Evolutionary conservation across 768 basidiomycete species (phyloP), one percentile per base, ranked within the genome.

Genomic region (Leccinum pellstonianum): DNA sequence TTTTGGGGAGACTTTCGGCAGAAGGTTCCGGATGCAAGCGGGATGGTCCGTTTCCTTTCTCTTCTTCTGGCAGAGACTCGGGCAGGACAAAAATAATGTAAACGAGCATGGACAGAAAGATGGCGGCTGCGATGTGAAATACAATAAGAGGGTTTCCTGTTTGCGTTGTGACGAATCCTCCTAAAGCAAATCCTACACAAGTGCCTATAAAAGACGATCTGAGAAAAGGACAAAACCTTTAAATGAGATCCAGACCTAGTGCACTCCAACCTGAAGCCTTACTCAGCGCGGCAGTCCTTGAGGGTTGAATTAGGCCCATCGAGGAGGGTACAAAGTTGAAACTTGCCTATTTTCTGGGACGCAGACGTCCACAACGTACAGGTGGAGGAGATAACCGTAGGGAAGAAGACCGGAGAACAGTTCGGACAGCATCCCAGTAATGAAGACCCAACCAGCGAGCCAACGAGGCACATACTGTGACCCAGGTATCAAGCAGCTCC

Each of bases 301-400:
- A 27, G 31, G 10, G 35, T 31, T 14, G 3, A 4, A 51, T 73
- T 14, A 70, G 61, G 43, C 14, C 1, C 19, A 9, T 51, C 4
- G 41, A 35, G 11, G 7, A 27, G 10, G 50, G 35, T 5, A 9
- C 7, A 8, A 43, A 3, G 5, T 54, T 12, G 12, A 6, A 46
- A 51, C 52, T 17, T 41, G 69, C 74, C 72, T 68, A 12, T 64
- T 53, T 17, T 76, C 70, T 19, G 61, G 62, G 6, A 29, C 21
- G 2, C 68, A 67, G 5, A 66, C 48, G 17, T 75, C 74, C 14
- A 75, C 62, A n/a, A 72, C 51, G 47, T 72, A 73, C 51, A 72
- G 54, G 43, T 70, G 69, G 19, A 64, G 11, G 31, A 76, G 53
- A 38, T 73, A 73, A 17, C 14, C 21, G 6, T 60, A 35, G 8